Conservation (phyloP, 2,329 filamentous ascomycete genomes). For the Botrytis tulipae region DNA sequence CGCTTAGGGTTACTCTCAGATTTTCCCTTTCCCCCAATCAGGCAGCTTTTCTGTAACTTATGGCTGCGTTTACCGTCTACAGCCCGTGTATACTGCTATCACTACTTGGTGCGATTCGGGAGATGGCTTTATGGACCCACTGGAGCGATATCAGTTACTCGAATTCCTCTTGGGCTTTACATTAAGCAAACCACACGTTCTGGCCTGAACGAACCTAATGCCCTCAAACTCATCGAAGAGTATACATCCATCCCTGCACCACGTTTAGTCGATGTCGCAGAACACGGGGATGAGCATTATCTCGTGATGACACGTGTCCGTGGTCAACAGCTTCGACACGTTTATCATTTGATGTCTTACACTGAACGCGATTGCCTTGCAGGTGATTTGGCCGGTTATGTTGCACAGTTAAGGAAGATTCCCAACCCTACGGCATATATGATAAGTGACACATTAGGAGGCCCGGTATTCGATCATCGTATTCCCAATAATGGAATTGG, state of each 20-base stretch:
- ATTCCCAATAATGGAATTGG: background rate
- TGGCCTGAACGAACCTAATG: background rate
- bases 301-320: background rate
- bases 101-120: background rate
- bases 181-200: background rate
- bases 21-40: background rate
- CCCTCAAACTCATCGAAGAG: background rate
- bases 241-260: background rate
- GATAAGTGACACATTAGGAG: background rate
- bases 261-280: background rate
- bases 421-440: background rate
- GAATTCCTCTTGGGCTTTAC: background rate
- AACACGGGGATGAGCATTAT: background rate
- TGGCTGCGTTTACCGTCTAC: background rate
- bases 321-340: background rate
- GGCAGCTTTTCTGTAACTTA: background rate
- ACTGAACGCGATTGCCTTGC: background rate
- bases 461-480: background rate
- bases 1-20: background rate
- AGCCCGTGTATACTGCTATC: background rate
- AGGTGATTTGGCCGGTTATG: background rate
- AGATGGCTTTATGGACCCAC: background rate
- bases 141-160: background rate
- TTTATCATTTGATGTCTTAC: background rate
- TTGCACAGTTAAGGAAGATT: background rate